Base-by-base conservation (phyloP, 2,329 filamentous ascomycete genomes). In the Shiraia sp. region DNA sequence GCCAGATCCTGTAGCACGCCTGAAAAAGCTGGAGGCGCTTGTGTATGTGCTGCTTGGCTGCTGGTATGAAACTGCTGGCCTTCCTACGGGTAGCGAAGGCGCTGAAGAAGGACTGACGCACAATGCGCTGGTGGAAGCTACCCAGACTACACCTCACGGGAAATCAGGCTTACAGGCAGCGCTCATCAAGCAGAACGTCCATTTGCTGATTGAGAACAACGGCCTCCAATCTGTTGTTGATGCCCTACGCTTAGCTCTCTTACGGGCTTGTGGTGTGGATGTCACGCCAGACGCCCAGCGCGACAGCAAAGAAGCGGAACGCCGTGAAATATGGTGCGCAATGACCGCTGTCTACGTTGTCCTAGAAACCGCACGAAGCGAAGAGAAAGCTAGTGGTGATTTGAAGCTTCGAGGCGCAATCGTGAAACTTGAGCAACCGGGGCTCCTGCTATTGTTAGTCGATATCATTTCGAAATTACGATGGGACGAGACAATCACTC, bases 391-490 rank as follows among this genome's bases (percentile, higher is more conserved):
- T 10, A 71, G 75, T 38, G 62, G 68, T 2, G 76, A 79, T 45
- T 70, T 87, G 4, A 60, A 77, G 80, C 72, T 68, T 77, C 74
- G 56, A 43, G 45, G 37, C 10, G 54, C 53, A 5, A 49, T 69
- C n/a, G 45, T 67, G 16, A 40, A 53, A 49, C 50, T 70, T 53
- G 41, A 65, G 54, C 51, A 70, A 47, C 88, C 89, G 1, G 80
- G 80, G 39, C 69, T 95, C 33, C 77, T 91, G 13, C 79, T 87
- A 33, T 85, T 86, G 42, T 78, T 95, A 66, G 80, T 91, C 22
- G 81, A 85, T 25, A 55, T 75, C n/a, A 69, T 78, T 22, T 69
- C 71, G 6, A 70, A 69, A 33, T 44, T 79, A 26, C 63, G 87
- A 79, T 72, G 81, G 80, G 59, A 83, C 59, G 71, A 79, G 52